phyloP scores from a whole-genome alignment of 1,284 basidiomycete species.

The Nidula niveotomentosa region DNA sequence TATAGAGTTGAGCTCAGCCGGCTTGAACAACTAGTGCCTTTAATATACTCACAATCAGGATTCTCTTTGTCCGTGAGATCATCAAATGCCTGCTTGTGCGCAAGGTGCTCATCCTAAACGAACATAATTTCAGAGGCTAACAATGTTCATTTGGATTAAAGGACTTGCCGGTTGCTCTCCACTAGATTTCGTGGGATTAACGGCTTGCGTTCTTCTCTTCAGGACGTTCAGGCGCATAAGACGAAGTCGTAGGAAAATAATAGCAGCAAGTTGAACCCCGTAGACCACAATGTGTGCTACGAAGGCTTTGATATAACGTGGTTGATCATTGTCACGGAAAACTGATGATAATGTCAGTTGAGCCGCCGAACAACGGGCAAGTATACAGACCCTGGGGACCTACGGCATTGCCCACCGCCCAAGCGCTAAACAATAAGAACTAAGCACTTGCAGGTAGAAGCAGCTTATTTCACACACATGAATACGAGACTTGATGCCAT shows the following conservation, averaged over 20 bases:
- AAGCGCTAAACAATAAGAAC: constrained; percentile 26
- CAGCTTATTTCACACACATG: constrained; percentile 25
- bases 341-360: constrained; percentile 20
- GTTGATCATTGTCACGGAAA: constrained; percentile 44
- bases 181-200: constrained; percentile 20
- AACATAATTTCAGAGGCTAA: not conserved
- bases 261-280: constrained; percentile 40
- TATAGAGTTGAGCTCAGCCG: constrained; percentile 1
- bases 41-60: constrained; percentile 38
- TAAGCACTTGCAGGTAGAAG: no score
- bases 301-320: constrained; percentile 49
- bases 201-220: constrained; percentile 37
- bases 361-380: not conserved
- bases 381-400: constrained; percentile 38
- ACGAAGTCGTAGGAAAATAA: constrained; percentile 40
- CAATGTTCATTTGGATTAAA: not conserved
- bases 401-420: constrained; percentile 50
- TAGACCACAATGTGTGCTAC: constrained; percentile 49
- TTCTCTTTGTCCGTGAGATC: constrained; percentile 50
- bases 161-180: constrained; percentile 23
- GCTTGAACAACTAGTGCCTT: no score
- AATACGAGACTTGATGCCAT: constrained; percentile 44
- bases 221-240: constrained; percentile 45
- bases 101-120: constrained; percentile 32
- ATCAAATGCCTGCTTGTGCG: constrained; percentile 44